Conservation (phyloP, 2,329 filamentous ascomycete species). For the Laburnicola sp. region DNA sequence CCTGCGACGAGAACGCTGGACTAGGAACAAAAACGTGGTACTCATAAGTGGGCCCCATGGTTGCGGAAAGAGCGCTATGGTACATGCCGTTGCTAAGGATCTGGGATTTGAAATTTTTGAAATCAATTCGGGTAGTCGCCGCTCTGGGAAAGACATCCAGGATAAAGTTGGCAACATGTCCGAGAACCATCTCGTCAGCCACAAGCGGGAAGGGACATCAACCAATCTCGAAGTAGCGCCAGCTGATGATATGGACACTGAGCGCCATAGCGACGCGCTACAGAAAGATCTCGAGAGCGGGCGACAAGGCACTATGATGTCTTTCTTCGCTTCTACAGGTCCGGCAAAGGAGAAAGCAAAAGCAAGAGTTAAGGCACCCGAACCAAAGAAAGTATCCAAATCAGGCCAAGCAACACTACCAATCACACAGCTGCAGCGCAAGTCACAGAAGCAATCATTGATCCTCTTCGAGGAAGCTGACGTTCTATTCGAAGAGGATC, state of each 20-base stretch:
- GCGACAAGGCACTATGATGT: conserved; percentile 76
- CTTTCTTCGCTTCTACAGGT: conserved; percentile 68
- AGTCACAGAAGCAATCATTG: conserved; percentile 82
- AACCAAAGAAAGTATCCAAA: conserved; percentile 18
- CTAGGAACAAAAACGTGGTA: conserved; percentile 68
- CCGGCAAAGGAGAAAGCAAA: conserved; percentile 30
- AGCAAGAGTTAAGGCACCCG: conserved; percentile 15
- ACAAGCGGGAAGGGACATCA: conserved; percentile 38
- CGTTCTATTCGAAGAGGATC: conserved; percentile 91
- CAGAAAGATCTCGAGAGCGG: conserved; percentile 65
- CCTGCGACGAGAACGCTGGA: conserved; percentile 37
- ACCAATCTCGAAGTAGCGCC: conserved; percentile 12
- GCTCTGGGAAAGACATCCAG: conserved; percentile 85
- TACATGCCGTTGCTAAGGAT: conserved; percentile 90
- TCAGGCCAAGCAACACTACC: conserved; percentile 29
- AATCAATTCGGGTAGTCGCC: conserved; percentile 79
- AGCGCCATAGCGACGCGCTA: conserved; percentile 50
- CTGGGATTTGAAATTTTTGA: conserved; percentile 94
- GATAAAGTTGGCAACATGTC: conserved; percentile 97
- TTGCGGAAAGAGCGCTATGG: conserved; percentile 88
- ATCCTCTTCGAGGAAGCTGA: conserved; percentile 95
- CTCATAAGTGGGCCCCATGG: conserved; percentile 87
- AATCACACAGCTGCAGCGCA: conserved; percentile 34
- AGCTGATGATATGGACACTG: conserved; percentile 41
- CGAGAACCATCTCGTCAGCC: conserved; percentile 84